Conservation (phyloP, 352 stramenopile species). For the Pythium rishiriense region DNA sequence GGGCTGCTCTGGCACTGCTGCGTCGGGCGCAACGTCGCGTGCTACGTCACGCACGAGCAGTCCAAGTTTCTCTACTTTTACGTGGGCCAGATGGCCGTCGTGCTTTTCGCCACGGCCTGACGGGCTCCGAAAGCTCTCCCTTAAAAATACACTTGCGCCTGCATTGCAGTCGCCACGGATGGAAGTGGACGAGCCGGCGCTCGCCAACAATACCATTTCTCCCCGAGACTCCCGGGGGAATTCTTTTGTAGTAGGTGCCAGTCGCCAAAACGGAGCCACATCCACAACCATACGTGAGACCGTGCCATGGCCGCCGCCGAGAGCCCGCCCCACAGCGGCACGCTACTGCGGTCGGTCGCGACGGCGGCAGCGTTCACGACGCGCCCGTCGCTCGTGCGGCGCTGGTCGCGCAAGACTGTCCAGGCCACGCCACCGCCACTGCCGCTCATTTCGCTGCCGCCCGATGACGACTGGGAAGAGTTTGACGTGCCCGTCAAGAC, state of each 20-base stretch:
- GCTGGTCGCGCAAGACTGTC: conserved; percentile 42
- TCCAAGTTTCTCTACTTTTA: conserved; percentile 97
- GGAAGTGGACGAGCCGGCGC: no score
- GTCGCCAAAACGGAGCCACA: background rate
- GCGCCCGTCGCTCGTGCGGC: conserved; percentile 35
- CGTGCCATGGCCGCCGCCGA: background rate
- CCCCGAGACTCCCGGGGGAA: no score
- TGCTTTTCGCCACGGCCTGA: conserved; percentile 87
- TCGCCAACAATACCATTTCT: background rate
- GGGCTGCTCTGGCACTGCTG: conserved; percentile 94
- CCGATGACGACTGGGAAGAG: conserved; percentile 67
- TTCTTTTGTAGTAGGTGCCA: background rate
- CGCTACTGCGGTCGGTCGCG: conserved; percentile 8
- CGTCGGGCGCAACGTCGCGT: conserved; percentile 93
- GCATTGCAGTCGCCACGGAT: no score
- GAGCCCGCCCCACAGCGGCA: background rate
- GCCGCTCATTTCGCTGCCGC: conserved; percentile 64
- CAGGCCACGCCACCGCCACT: conserved; percentile 52
- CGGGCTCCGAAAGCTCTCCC: background rate
- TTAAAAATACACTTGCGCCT: background rate
- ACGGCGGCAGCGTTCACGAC: conserved; percentile 18
- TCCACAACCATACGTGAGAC: no score
- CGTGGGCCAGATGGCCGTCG: conserved; percentile 93
- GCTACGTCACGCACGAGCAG: conserved; percentile 93
- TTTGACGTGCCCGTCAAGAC: conserved; percentile 61